Conservation (phyloP, 257 asterid species). For the Lycium ferocissimum region DNA sequence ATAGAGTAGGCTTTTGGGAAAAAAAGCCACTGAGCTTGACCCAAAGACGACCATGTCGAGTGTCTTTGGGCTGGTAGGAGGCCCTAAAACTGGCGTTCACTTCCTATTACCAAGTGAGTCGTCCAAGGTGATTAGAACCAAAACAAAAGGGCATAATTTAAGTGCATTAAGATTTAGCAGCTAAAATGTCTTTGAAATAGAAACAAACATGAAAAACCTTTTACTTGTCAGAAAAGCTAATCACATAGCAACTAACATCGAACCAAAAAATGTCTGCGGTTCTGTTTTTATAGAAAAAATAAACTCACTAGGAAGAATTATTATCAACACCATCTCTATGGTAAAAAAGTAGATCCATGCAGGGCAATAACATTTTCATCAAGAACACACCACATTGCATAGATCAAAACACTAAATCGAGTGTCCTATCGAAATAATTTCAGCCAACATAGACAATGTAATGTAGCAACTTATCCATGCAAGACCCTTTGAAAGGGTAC, state of each 20-base stretch:
- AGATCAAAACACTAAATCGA: not conserved
- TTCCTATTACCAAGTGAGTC: not conserved
- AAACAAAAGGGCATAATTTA: not conserved
- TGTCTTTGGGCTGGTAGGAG: not conserved
- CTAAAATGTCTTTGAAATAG: not conserved
- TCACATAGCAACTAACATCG: not conserved
- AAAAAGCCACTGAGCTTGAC: not conserved
- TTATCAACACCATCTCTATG: not conserved
- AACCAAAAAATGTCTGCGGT: not conserved
- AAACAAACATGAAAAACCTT: no score
- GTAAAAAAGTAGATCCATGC: not conserved
- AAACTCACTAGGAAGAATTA: not conserved
- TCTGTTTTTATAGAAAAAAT: not conserved
- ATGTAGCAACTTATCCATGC: not conserved
- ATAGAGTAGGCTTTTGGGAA: not conserved
- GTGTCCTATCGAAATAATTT: not conserved
- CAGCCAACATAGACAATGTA: not conserved
- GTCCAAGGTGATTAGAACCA: not conserved
- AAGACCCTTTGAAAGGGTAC: not conserved
- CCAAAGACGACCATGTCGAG: no score
- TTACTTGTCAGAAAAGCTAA: not conserved
- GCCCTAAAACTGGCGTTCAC: not conserved
- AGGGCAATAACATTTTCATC: not conserved
- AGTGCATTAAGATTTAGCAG: not conserved
- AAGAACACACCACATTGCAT: constrained; percentile 6